Evolutionary conservation across 805 yeast genomes (phyloP).

Genomic region (Zygoascus flipseniorum): DNA sequence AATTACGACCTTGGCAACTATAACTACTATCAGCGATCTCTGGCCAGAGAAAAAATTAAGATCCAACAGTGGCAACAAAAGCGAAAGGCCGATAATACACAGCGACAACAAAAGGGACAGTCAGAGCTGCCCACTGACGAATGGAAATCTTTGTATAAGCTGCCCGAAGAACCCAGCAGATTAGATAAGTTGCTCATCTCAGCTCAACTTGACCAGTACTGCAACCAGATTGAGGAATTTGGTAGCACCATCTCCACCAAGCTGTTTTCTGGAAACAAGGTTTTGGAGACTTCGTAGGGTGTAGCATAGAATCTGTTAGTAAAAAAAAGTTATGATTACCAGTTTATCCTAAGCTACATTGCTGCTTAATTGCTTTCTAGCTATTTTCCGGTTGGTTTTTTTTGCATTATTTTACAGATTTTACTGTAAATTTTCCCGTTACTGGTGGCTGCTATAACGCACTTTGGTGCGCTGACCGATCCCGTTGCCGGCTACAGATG

Average conservation of each 20-base stretch:
- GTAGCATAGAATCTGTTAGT: background rate
- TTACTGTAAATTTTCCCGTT: too few species aligned
- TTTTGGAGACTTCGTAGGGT: background rate
- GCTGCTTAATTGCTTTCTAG: too few species aligned
- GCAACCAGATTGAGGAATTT: slow-evolving; percentile 61
- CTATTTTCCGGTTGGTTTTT: too few species aligned
- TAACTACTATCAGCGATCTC: slow-evolving; percentile 73
- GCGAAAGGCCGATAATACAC: slow-evolving; percentile 55
- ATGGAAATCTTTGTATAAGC: slow-evolving; percentile 57
- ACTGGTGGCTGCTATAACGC: too few species aligned
- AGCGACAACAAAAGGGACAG: slow-evolving; percentile 50
- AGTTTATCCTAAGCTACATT: too few species aligned
- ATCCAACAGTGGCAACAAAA: slow-evolving; percentile 68
- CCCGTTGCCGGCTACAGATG: too few species aligned
- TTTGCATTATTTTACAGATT: too few species aligned
- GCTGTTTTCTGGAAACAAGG: slow-evolving; percentile 38
- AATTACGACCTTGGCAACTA: slow-evolving; percentile 72
- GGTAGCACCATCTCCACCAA: slow-evolving; percentile 61
- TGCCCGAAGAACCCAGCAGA: slow-evolving; percentile 69
- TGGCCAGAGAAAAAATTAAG: slow-evolving; percentile 60
- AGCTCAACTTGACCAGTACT: slow-evolving; percentile 60
- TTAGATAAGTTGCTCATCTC: slow-evolving; percentile 61
- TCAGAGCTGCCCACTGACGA: slow-evolving; percentile 41
- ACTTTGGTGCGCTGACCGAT: too few species aligned
- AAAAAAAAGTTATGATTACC: too few species aligned